These are phyloP conservation scores for Phoma herbarum DNA, from an alignment of 2,329 filamentous ascomycete species.

Conservation along the genomic window DNA sequence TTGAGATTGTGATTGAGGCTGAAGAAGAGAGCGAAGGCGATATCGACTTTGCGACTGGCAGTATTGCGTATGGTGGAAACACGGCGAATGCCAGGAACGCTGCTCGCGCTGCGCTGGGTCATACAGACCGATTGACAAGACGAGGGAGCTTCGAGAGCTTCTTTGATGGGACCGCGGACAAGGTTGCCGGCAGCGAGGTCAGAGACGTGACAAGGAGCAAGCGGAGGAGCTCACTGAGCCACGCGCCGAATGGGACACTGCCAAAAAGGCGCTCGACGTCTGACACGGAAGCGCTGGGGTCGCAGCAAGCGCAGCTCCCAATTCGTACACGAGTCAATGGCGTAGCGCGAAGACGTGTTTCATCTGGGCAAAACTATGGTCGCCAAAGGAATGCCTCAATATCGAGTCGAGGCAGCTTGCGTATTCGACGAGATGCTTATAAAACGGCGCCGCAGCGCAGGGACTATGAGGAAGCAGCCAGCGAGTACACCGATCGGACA, in stretches of 20 bases:
- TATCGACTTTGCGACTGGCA: conserved; percentile 36
- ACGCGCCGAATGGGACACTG: conserved; percentile 15
- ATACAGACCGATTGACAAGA: conserved; percentile 39
- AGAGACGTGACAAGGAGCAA: conserved; percentile 31
- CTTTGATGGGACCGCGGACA: conserved; percentile 64
- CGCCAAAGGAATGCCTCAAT: conserved; percentile 43
- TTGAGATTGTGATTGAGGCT: conserved; percentile 72
- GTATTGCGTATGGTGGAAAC: conserved; percentile 7
- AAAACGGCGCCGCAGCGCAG: conserved; percentile 22
- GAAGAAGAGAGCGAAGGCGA: conserved; percentile 31
- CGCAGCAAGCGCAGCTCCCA: conserved; percentile 36
- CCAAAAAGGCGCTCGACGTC: conserved; percentile 36
- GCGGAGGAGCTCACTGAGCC: conserved; percentile 29
- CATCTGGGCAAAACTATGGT: conserved; percentile 32
- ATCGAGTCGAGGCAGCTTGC: conserved; percentile 49
- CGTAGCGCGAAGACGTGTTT: conserved; percentile 24
- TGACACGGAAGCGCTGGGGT: conserved; percentile 37
- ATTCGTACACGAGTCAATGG: conserved; percentile 40
- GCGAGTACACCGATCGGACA: conserved; percentile 44
- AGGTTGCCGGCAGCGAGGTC: conserved; percentile 55
- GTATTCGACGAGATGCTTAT: conserved; percentile 37
- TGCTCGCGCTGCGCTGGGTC: conserved; percentile 17
- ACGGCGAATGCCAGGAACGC: background rate
- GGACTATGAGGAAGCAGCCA: conserved; percentile 38
- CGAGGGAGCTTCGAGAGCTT: conserved; percentile 68